Evolutionary conservation across 2,329 filamentous ascomycete species (phyloP).

Genomic region (Aureobasidium leucospermi): DNA sequence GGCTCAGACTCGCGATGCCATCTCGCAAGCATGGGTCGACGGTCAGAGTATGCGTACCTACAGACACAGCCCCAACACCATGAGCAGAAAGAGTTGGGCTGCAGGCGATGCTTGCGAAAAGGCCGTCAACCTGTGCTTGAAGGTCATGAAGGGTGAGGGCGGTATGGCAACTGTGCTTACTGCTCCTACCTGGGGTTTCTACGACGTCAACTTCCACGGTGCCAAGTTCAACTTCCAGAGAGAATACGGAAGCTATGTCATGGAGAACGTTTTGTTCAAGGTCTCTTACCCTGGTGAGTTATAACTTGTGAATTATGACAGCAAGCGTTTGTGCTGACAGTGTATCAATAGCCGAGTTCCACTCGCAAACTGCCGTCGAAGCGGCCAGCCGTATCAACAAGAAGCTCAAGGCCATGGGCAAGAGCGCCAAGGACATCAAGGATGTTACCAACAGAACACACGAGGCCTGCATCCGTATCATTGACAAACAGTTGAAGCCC

Average conservation of each 20-base stretch:
- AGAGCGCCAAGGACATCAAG: slow-evolving; percentile 91
- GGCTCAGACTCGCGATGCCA: slow-evolving; percentile 86
- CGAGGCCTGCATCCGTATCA: slow-evolving; percentile 97
- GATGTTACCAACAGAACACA: slow-evolving; percentile 89
- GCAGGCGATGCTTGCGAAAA: slow-evolving; percentile 96
- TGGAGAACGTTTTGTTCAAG: slow-evolving; percentile 99
- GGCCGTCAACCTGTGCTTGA: slow-evolving; percentile 94
- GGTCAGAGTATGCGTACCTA: slow-evolving; percentile 95
- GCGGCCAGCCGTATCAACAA: slow-evolving; percentile 82
- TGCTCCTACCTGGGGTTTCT: slow-evolving; percentile 94
- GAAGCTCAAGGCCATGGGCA: slow-evolving; percentile 75
- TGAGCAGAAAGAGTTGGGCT: slow-evolving; percentile 99
- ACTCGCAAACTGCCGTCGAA: slow-evolving; percentile 97
- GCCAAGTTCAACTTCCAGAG: slow-evolving; percentile 95
- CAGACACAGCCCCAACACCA: slow-evolving; percentile 96
- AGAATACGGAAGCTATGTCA: slow-evolving; percentile 94
- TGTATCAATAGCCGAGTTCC: slow-evolving; percentile 65
- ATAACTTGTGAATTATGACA: not conserved
- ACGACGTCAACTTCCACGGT: slow-evolving; percentile 95
- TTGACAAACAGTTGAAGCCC: slow-evolving; percentile 99
- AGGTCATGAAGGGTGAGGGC: slow-evolving; percentile 91
- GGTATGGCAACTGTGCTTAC: slow-evolving; percentile 89
- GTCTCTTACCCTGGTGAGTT: slow-evolving; percentile 85
- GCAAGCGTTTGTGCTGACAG: slow-evolving; percentile 17
- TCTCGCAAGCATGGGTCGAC: slow-evolving; percentile 96